These are phyloP conservation scores for Chlorella sp. DNA, from an alignment of 139 green algal genomes.

Conservation along the genomic window DNA sequence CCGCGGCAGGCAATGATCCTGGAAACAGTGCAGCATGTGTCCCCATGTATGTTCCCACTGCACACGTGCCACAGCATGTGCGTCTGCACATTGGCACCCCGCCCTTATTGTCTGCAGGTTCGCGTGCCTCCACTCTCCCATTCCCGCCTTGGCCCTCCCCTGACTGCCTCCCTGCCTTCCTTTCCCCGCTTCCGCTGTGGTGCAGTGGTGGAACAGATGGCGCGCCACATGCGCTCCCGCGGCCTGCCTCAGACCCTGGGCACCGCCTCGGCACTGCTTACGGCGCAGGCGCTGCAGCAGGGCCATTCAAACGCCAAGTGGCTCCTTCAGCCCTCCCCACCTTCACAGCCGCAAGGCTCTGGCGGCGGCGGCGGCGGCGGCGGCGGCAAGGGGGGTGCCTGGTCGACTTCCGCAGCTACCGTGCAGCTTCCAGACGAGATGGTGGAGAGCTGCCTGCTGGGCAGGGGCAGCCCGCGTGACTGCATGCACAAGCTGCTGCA, in stretches of 20 bases:
- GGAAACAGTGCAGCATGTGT: no score
- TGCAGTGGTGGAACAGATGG: slow-evolving; percentile 23
- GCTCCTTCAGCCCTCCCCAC: slow-evolving; percentile 16
- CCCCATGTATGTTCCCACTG: no score
- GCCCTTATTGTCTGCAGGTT: no score
- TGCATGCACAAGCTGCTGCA: neutral
- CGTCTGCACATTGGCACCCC: no score
- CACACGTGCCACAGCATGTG: no score
- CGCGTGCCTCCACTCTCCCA: no score
- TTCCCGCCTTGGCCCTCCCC: no score
- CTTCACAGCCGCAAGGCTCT: neutral
- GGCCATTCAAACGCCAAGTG: slow-evolving; percentile 5
- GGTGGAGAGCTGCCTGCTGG: slow-evolving; percentile 26
- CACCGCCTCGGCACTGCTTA: slow-evolving; percentile 17
- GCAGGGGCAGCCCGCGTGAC: neutral
- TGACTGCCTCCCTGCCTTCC: no score
- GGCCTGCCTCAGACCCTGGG: slow-evolving; percentile 12
- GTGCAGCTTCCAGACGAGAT: slow-evolving; percentile 4
- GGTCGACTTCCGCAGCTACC: neutral
- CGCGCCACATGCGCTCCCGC: neutral
- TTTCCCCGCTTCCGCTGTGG: no score
- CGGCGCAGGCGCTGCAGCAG: slow-evolving; percentile 21
- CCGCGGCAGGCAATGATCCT: no score
- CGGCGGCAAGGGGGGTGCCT: neutral
- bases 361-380: neutral